Percentiles rank a stretch among this genome's conserved stretches.
These are phyloP conservation scores for Chrysoporthe austroafricana DNA, from an alignment of 2,329 filamentous ascomycete species.

Conservation along the genomic window DNA sequence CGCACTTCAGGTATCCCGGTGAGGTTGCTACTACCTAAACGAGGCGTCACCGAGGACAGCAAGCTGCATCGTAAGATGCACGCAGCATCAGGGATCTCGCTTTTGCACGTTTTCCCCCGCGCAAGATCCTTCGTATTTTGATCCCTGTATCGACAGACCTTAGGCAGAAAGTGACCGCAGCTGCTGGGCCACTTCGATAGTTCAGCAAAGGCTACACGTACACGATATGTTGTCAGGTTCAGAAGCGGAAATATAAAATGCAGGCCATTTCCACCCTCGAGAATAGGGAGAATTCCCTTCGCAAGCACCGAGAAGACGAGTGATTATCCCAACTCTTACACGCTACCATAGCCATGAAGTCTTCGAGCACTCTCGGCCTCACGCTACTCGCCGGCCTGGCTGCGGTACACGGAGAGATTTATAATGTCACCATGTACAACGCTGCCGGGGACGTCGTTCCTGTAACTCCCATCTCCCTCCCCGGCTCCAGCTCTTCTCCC, in stretches of 20 bases:
- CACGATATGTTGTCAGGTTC: neutral
- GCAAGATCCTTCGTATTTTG: neutral
- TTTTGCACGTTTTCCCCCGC: no score
- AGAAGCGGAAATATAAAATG: neutral
- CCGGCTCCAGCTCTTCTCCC: constrained; percentile 1
- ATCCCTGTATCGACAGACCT: neutral
- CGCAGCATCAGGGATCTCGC: no score
- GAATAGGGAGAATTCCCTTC: neutral
- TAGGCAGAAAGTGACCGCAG: neutral
- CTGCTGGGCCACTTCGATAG: neutral
- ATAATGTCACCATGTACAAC: neutral
- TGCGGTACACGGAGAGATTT: neutral
- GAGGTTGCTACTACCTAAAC: no score
- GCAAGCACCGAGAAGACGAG: neutral
- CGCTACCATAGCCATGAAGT: neutral
- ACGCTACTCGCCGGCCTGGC: neutral
- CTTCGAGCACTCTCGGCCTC: neutral
- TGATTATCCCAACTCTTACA: neutral
- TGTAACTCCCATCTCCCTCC: neutral
- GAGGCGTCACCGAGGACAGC: no score
- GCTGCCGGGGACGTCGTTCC: neutral
- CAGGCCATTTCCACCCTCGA: neutral
- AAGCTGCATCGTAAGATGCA: neutral
- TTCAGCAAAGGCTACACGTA: neutral
- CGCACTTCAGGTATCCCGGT: no score